phyloP scores from a whole-genome alignment of 2,329 filamentous ascomycete genomes.

The Aschersonia sp. region DNA sequence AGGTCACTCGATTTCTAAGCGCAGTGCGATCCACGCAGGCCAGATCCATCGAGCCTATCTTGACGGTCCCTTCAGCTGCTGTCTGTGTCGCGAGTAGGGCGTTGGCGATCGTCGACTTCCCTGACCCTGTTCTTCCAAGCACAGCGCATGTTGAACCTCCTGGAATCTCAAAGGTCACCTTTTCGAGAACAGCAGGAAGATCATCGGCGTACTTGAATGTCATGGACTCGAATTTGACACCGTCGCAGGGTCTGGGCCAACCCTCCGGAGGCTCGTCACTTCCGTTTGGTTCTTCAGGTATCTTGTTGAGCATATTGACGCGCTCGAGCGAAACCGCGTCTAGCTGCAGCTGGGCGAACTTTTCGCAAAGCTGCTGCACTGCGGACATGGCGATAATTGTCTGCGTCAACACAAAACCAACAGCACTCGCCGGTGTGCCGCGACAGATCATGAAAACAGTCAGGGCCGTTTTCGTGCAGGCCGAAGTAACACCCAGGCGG shows the following conservation, averaged over 20 bases:
- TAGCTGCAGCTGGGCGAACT: slow-evolving; percentile 78
- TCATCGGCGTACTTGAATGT: slow-evolving; percentile 69
- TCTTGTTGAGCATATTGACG: slow-evolving; percentile 65
- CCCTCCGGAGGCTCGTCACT: slow-evolving; percentile 53
- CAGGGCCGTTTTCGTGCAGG: slow-evolving; percentile 57
- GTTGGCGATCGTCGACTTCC: slow-evolving; percentile 65
- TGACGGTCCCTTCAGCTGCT: slow-evolving; percentile 34
- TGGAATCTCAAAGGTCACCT: slow-evolving; percentile 60
- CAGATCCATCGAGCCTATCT: slow-evolving; percentile 39
- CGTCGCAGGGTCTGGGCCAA: slow-evolving; percentile 62
- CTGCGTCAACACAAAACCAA: slow-evolving; percentile 66
- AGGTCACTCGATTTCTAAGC: slow-evolving; percentile 43
- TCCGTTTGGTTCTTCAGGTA: slow-evolving; percentile 62
- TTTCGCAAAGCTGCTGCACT: slow-evolving; percentile 48
- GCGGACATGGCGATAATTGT: slow-evolving; percentile 20
- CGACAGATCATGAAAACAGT: slow-evolving; percentile 63
- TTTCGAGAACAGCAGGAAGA: slow-evolving; percentile 56
- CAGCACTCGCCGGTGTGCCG: slow-evolving; percentile 61
- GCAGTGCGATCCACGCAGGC: slow-evolving; percentile 36
- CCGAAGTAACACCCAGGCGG: slow-evolving; percentile 49
- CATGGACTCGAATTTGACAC: slow-evolving; percentile 63
- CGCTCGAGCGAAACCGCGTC: slow-evolving; percentile 85
- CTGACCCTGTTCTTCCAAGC: slow-evolving; percentile 72
- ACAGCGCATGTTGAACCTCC: slow-evolving; percentile 48
- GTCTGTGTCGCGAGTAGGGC: slow-evolving; percentile 42